A percentile compares a stretch with the other conserved stretches of the same genome.
Conservation (phyloP, 768 basidiomycete genomes). For the Mycena epipterygia region DNA sequence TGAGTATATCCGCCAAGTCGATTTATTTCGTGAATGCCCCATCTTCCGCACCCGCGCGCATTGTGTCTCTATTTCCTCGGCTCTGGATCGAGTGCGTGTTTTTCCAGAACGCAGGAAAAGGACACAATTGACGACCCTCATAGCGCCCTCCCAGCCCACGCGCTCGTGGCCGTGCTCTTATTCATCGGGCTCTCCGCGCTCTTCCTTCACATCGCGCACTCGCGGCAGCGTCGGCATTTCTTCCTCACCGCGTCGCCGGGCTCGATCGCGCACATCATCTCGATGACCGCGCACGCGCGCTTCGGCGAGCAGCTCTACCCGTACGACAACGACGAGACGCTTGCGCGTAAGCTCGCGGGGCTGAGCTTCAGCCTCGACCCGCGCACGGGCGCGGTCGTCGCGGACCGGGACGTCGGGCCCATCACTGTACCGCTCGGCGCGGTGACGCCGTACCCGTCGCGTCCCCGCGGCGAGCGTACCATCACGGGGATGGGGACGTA, state of each 20-base stretch:
- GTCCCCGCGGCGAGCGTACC: background rate
- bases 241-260: conserved; percentile 70
- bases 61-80: conserved; percentile 60
- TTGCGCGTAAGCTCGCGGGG: conserved; percentile 63
- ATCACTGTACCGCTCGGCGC: background rate
- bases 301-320: conserved; percentile 72
- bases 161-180: conserved; percentile 63
- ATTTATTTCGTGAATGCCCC: conserved; percentile 67
- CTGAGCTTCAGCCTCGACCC: conserved; percentile 68
- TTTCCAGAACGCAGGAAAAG: background rate
- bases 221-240: conserved; percentile 60
- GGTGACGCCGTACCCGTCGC: conserved; percentile 6
- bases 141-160: conserved; percentile 65
- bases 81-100: conserved; percentile 71
- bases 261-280: conserved; percentile 69
- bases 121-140: background rate
- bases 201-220: conserved; percentile 61
- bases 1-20: conserved; percentile 67
- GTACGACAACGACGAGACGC: conserved; percentile 62
- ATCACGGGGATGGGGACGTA: background rate
- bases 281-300: conserved; percentile 70
- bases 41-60: conserved; percentile 50
- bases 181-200: conserved; percentile 62
- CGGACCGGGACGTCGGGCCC: conserved; percentile 56
- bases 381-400: conserved; percentile 72